These are phyloP conservation scores for Thalassia testudinum DNA, from an alignment of 116 monocot species.

Conservation along the genomic window DNA sequence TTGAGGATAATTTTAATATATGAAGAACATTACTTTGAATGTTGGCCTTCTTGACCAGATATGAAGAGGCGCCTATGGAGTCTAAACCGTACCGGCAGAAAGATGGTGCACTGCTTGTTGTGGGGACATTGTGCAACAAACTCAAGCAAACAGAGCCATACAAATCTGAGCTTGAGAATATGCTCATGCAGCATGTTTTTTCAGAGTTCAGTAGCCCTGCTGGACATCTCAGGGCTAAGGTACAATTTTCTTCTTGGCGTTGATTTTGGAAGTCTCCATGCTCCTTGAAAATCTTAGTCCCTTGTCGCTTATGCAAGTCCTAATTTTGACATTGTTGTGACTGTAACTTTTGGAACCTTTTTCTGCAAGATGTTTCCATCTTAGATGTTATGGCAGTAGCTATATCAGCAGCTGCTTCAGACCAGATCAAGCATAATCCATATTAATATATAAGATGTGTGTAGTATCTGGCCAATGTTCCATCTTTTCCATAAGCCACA, in stretches of 20 bases:
- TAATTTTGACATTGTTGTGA: too few relatives aligned
- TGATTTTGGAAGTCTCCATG: too few relatives aligned
- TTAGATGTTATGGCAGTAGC: too few relatives aligned
- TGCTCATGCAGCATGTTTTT: constrained; percentile 58
- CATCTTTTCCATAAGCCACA: too few relatives aligned
- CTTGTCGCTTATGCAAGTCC: too few relatives aligned
- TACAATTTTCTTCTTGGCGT: constrained; percentile 1
- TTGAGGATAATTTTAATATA: not conserved
- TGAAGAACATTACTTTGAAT: not conserved
- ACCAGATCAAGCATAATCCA: too few relatives aligned
- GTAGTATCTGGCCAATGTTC: too few relatives aligned
- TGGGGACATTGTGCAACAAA: constrained; percentile 56
- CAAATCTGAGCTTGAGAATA: constrained; percentile 47
- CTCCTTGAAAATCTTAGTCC: too few relatives aligned
- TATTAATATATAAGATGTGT: too few relatives aligned
- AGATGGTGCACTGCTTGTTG: constrained; percentile 66
- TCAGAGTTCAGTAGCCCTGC: constrained; percentile 47
- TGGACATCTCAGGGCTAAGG: constrained; percentile 65
- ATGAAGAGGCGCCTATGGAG: constrained; percentile 37
- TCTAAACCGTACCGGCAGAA: constrained; percentile 50
- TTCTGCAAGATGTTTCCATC: too few relatives aligned
- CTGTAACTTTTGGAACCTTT: too few relatives aligned
- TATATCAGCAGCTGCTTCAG: too few relatives aligned
- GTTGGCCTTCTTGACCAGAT: constrained; percentile 14
- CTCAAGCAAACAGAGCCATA: constrained; percentile 56